Base-by-base conservation (phyloP, 371 early-diverging fungal genomes). In the Mucor racemosus region DNA sequence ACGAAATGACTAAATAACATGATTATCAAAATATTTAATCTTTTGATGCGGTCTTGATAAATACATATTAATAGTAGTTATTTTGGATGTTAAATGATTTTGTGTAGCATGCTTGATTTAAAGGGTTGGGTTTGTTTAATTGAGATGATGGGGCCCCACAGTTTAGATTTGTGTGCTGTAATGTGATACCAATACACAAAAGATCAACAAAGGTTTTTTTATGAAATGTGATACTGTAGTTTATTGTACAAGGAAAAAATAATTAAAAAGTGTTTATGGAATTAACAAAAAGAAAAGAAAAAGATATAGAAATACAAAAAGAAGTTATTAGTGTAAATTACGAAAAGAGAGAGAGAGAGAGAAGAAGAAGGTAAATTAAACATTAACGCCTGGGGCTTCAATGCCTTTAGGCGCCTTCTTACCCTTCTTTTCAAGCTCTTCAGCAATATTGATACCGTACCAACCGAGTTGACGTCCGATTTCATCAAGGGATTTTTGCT, bases 401-500 rank as follows among this genome's bases (percentile, higher is more conserved):
- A 80, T 69, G 65, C 80, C 81, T 19, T 83, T 60, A 26, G 77
- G 65, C 39, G 84, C 82, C 17, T 79, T 62, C 38, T 74, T 50
- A 8, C 69, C 80, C 59, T 62, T 73, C 63, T 74, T 71, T 36
- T 44, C 38, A 34, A 74, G 60, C 8, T 53, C 54, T 15, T 67
- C 61, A 4, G 34, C 5, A 15, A 75, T 46, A 44, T 78, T 70
- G 38, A 81, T 65, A 66, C 77, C 77, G 53, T 69, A 71, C 81
- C 81, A 81, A 19, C 76, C 76, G n/a, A 75, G 64, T 17, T 76
- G 62, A 68, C 79, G 75, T 38, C 77, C 82, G 26, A 92, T 80
- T 36, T 86, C 82, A 74, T 93, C 93, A 17, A 91, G 79, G 21
- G 88, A 79, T 31, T 86, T 80, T 48, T 87, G 88, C 77, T 87